Base-by-base conservation (phyloP, 176 grass and related monocot species). In the Oryza glumipatula region DNA sequence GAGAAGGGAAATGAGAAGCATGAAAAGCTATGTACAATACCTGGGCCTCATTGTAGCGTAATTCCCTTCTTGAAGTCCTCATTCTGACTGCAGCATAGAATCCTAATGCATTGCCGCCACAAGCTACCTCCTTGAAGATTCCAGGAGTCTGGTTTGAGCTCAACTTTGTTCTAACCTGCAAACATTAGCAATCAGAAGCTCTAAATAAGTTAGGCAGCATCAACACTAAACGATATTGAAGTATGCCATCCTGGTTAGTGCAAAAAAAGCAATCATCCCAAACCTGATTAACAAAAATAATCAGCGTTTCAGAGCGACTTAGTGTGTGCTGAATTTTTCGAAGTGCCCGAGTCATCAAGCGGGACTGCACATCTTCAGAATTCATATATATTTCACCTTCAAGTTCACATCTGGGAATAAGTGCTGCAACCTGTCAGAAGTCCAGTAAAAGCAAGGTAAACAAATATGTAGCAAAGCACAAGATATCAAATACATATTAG, bases 251-350 rank as follows among this genome's bases (percentile, higher is more conserved):
- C 44, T 19, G 33, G 11, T 60, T 68, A 19, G 48, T 77, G 30
- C 51, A 75, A 68, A 1, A 65, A 76, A 76, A 32, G 17, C 33
- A 46, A 74, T 33, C 72, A 89, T 30, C 49, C 5, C 70, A 30
- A 88, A 98, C 96, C 93, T 95, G 93, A 82, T 98, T 98, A 81
- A 98, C 70, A 86, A 98, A 95, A 88, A 98, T 92, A 83, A 98
- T 80, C 74, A 95, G 85, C 48, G 87, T 81, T 75, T 94, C 80
- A 21, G 96, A 95, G 28, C 91, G 85, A 77, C 91, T 83, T 66
- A 95, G 79, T 65, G 96, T 95, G 70, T 83, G 69, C 24, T 98
- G 93, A 80, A 98, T 94, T 94, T 98, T 98, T 70, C 78, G 77
- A 87, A 98, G 96, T 39, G 93, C 96, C 75, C 72, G 88, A n/a